Conservation (phyloP, 83 land plant species). For the Picea mariana region DNA sequence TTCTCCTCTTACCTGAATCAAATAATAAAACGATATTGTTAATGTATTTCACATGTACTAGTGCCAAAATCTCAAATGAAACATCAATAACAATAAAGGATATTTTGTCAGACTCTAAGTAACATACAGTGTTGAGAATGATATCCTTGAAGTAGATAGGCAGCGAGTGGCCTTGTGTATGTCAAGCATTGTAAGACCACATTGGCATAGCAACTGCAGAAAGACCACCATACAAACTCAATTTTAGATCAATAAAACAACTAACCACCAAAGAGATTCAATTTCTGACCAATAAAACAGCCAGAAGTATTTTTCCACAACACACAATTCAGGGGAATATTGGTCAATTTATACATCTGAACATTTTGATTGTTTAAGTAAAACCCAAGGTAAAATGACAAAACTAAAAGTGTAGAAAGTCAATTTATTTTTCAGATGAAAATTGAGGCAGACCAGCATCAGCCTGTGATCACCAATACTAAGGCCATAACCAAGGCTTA, state of each 20-base stretch:
- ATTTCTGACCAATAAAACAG: not conserved
- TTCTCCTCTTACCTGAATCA: conserved; percentile 52
- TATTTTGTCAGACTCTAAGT: too few species aligned
- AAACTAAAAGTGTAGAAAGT: too few species aligned
- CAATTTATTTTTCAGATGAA: too few species aligned
- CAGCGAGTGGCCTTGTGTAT: conserved; percentile 73
- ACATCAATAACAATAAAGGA: not conserved
- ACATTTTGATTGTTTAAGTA: not conserved
- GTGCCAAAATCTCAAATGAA: not conserved
- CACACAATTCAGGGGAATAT: not conserved
- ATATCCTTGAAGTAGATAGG: conserved; percentile 61
- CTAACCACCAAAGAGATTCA: not conserved
- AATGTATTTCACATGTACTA: not conserved
- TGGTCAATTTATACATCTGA: not conserved
- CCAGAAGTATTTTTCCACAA: not conserved
- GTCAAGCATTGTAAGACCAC: conserved; percentile 86
- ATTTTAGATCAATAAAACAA: too few species aligned
- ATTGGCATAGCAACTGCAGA: conserved; percentile 95
- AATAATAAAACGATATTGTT: not conserved
- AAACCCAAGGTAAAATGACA: not conserved
- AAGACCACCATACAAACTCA: not conserved
- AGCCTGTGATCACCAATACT: too few species aligned
- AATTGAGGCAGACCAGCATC: too few species aligned
- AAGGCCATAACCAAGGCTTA: too few species aligned
- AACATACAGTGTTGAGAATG: conserved; percentile 40